Evolutionary conservation across 2,329 filamentous ascomycete species (phyloP).

Genomic region (Claviceps humidiphila): DNA sequence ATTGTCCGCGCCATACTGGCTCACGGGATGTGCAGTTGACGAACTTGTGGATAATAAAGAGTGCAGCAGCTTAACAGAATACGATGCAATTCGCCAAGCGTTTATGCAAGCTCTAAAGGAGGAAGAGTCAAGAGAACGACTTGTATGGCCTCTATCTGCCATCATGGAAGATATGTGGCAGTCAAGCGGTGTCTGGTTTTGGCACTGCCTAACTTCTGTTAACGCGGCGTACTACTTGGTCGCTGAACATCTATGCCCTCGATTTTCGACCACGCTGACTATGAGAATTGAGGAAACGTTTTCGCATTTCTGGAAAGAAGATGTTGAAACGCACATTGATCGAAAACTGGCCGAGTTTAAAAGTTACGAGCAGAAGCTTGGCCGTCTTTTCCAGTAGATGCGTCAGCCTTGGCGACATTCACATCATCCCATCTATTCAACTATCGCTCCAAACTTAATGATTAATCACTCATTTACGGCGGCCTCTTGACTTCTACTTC

Average conservation of each 20-base stretch:
- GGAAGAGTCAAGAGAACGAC: conserved; percentile 6
- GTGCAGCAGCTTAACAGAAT: conserved; percentile 7
- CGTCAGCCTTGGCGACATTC: background rate
- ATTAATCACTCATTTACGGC: too few relatives aligned
- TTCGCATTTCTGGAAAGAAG: background rate
- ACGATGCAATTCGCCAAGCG: conserved; percentile 7
- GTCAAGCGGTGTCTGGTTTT: conserved; percentile 3
- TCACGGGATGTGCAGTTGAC: conserved; percentile 10
- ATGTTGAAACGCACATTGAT: background rate
- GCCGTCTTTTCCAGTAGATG: background rate
- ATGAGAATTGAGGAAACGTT: background rate
- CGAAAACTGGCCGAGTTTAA: conserved; percentile 1
- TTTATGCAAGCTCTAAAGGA: conserved; percentile 10
- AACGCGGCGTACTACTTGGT: background rate
- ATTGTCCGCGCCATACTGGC: conserved; percentile 11
- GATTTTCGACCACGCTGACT: background rate
- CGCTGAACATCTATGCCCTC: background rate
- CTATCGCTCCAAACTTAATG: too few relatives aligned
- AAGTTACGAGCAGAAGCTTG: background rate
- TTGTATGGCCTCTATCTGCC: background rate
- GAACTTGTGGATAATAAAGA: conserved; percentile 3
- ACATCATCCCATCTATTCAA: background rate
- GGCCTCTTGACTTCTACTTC: too few relatives aligned
- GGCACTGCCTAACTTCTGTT: conserved; percentile 1
- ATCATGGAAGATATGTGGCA: conserved; percentile 4